Conservation (phyloP, 2,329 filamentous ascomycete species). For the Microdochium nivale region DNA sequence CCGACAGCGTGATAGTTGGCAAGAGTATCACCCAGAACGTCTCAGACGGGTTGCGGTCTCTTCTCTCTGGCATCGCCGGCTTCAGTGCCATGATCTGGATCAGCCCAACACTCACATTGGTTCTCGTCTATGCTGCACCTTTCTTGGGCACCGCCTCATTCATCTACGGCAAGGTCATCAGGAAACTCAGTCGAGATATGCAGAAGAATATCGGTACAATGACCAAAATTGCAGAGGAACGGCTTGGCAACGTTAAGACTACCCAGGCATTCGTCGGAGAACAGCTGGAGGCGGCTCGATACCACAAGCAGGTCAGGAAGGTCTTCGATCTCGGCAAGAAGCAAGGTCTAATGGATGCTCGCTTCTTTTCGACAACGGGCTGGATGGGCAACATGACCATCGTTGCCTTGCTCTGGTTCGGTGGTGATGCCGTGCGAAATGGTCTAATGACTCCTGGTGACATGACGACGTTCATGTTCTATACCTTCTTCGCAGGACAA, state of each 20-base stretch:
- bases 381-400: slow-evolving; percentile 97
- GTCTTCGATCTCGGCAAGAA: slow-evolving; percentile 84
- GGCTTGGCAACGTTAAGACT: slow-evolving; percentile 93
- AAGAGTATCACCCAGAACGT: slow-evolving; percentile 98
- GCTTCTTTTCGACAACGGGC: slow-evolving; percentile 80
- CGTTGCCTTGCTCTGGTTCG: slow-evolving; percentile 79
- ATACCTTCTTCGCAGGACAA: slow-evolving; percentile 77
- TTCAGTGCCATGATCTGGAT: slow-evolving; percentile 95
- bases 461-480: slow-evolving; percentile 96
- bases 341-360: slow-evolving; percentile 82
- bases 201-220: slow-evolving; percentile 88
- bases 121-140: slow-evolving; percentile 80
- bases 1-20: slow-evolving; percentile 94
- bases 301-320: slow-evolving; percentile 84
- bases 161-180: slow-evolving; percentile 81
- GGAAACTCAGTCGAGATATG: slow-evolving; percentile 83
- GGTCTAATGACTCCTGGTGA: slow-evolving; percentile 87
- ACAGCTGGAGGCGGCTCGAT: slow-evolving; percentile 79
- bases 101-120: slow-evolving; percentile 79
- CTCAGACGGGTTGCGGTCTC: slow-evolving; percentile 84
- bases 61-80: slow-evolving; percentile 84
- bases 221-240: slow-evolving; percentile 95
- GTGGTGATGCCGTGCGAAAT: slow-evolving; percentile 79
- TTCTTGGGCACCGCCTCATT: slow-evolving; percentile 86
- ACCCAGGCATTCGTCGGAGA: slow-evolving; percentile 95